Base-by-base conservation (phyloP, 768 basidiomycete genomes). In the Trametes cinnabarina region DNA sequence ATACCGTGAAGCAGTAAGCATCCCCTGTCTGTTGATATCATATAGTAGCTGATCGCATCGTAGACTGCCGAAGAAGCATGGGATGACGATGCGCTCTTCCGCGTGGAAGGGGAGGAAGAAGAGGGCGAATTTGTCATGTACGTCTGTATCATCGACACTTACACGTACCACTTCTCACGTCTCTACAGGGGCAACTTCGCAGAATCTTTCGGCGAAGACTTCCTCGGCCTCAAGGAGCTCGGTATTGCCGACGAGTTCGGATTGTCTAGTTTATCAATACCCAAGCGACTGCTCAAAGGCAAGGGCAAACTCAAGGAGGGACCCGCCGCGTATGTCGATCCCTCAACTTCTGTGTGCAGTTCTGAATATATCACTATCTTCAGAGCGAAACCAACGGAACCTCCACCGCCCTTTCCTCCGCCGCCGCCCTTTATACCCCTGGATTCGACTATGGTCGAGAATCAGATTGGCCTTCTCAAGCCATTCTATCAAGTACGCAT, bases 181-280 rank as follows among this genome's bases (percentile, higher is more conserved):
- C 40, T 17, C 15, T 56, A 2, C 66, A 90, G 88, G 67, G 94
- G 94, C 51, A 88, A 91, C 66, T 94, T 96, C 70, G 87, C 92
- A 0, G 91, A 93, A 49, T 79, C 85, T 15, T 80, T 95, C 15
- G 94, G 94, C 30, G 94, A 94, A 65, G 95, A 98, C 71, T 96
- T 95, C 74, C 81, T 98, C 12, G 95, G 95, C 11, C 78, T 98
- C 25, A 82, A 84, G 48, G 93, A 90, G 67, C 75, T 94, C 42
- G 95, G 94, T 28, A 92, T 97, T 49, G 94, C 92, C 20, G 82
- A 81, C 41, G 95, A 97, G 67, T 79, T 90, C 48, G 92, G 91
- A 14, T 75, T 96, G 59, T 81, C 87, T 15, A 87, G 81, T 63
- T 79, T 98, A 51, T 82, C 79, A 17, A 81, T 96, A 34, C 95